Base-by-base conservation (phyloP, 2,329 filamentous ascomycete species). In the Fusarium sarcochroum region DNA sequence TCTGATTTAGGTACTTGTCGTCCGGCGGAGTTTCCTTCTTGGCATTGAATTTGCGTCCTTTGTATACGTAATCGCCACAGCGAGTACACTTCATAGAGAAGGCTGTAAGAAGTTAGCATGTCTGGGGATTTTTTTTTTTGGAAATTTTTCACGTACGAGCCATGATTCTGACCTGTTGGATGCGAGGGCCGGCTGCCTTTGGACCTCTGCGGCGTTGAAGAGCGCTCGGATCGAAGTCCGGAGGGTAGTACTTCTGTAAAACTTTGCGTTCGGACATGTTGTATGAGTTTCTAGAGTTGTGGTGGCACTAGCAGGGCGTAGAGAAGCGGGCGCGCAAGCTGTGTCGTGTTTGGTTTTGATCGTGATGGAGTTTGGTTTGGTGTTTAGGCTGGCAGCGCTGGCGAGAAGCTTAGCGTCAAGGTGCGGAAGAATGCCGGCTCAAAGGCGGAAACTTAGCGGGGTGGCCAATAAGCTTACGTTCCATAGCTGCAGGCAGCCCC, bases 31-130 rank as follows among this genome's bases (percentile, higher is more conserved):
- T 97, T 76, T 98, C 94, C 76, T 99, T 99, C 35, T 93, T 87
- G 4, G 93, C 91, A 81, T 98, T 98, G 86, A 98, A 98, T 76
- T 98, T 98, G 63, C 94, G 89, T 0, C 94, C 94, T 73, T 93
- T 93, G 85, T 97, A 95, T 76, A 97, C 96, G 82, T 91, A 97
- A 80, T 97, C 92, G 63, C 83, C 84, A 63, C 85, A 86, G 1
- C 79, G 79, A 4, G 79, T 80, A 69, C 83, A 85, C 35, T 81
- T 81, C 77, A 81, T 79, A 3, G 75, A 76, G 53, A 81, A 81
- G 1, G 78, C 42, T 10, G 13, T 18, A 7, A 21, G 11, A 1
- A 5, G 3, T 45, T 18, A 25, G 21, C n/a, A 15, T 18, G 10
- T 30, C 27, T 11, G 10, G 27, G 9, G 27, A 30, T 30, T 10